Conservation (phyloP, 208 protist genomes). For the Leishmania tarentolae region DNA sequence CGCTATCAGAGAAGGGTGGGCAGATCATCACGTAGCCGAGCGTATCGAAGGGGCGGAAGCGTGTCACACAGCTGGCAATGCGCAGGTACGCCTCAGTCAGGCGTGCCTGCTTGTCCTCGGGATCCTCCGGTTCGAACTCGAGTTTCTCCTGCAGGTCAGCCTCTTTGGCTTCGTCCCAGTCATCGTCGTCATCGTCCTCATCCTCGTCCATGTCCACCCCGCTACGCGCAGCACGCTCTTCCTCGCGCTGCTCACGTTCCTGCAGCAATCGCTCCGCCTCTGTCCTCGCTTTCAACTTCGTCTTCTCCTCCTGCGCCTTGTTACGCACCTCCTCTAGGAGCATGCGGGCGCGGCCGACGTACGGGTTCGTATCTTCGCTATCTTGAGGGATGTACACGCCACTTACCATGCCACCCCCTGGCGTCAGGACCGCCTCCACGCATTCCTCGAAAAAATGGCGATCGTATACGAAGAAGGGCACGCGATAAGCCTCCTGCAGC, state of each 20-base stretch:
- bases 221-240: conserved; percentile 36
- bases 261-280: conserved; percentile 63
- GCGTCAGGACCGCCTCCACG: conserved; percentile 60
- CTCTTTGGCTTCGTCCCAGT: conserved; percentile 73
- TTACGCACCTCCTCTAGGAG: conserved; percentile 65
- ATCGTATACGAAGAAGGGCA: conserved; percentile 75
- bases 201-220: conserved; percentile 40
- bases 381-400: conserved; percentile 65
- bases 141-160: conserved; percentile 63
- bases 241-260: conserved; percentile 49
- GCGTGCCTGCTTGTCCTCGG: conserved; percentile 76
- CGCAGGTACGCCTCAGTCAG: conserved; percentile 84
- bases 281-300: conserved; percentile 36
- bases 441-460: conserved; percentile 76
- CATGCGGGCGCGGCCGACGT: conserved; percentile 46
- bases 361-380: conserved; percentile 42
- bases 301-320: conserved; percentile 59
- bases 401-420: conserved; percentile 54
- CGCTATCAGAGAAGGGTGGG: conserved; percentile 70
- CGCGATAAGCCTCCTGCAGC: conserved; percentile 56
- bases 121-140: conserved; percentile 88
- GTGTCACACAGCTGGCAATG: conserved; percentile 80
- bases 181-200: conserved; percentile 52
- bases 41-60: conserved; percentile 87
- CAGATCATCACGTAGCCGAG: conserved; percentile 89